These are phyloP conservation scores for Musa troglodytarum DNA, from an alignment of 176 grass and related monocot genomes.

Conservation along the genomic window DNA sequence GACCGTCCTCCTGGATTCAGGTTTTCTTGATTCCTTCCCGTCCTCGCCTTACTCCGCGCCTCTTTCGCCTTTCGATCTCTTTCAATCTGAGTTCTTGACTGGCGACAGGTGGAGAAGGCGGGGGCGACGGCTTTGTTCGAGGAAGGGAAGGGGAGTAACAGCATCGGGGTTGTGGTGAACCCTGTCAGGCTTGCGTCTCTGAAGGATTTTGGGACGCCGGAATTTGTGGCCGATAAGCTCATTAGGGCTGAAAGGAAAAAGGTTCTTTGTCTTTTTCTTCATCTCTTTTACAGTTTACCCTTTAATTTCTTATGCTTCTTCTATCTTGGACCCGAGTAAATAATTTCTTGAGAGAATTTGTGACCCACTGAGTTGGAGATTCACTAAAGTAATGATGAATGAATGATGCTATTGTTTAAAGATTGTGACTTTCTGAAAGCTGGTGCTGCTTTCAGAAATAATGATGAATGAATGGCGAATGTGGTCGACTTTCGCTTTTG, in stretches of 20 bases:
- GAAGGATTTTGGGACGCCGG: constrained; percentile 70
- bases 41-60: neutral
- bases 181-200: constrained; percentile 74
- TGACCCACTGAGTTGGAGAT: neutral
- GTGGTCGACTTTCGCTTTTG: too few species aligned
- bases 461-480: too few species aligned
- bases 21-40: constrained; percentile 23
- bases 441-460: too few species aligned
- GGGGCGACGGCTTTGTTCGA: constrained; percentile 74
- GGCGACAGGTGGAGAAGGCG: constrained; percentile 77
- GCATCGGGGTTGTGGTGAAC: constrained; percentile 72
- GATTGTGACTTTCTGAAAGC: too few species aligned
- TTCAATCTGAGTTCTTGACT: neutral
- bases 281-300: neutral
- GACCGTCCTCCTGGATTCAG: constrained; percentile 64
- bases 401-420: neutral
- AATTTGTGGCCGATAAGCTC: constrained; percentile 78
- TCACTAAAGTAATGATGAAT: neutral
- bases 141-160: constrained; percentile 68
- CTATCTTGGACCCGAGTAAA: neutral
- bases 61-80: neutral
- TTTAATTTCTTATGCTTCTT: neutral
- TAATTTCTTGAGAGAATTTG: neutral
- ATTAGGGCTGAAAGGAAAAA: constrained; percentile 84
- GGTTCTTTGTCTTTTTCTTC: constrained; percentile 26